A percentile compares a stretch with the other conserved stretches of the same genome.
These are phyloP conservation scores for Aspergillus luchuensis DNA, from an alignment of 2,329 filamentous ascomycete species.

Conservation along the genomic window DNA sequence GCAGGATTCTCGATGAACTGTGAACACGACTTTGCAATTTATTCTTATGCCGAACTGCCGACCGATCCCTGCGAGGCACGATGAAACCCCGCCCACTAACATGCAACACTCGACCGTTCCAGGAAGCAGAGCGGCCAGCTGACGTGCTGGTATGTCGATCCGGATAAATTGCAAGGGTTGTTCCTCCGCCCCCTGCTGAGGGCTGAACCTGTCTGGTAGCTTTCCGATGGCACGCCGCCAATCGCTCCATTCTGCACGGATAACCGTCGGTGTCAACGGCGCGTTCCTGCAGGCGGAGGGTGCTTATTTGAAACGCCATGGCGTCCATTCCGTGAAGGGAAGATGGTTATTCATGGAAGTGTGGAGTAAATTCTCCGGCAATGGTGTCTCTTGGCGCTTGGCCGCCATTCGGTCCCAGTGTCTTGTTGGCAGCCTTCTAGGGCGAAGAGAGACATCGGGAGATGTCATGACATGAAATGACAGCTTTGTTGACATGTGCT, in stretches of 20 bases:
- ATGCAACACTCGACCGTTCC: background rate
- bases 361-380: background rate
- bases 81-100: background rate
- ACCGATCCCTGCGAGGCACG: background rate
- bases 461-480: background rate
- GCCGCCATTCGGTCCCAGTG: background rate
- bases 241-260: background rate
- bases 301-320: background rate
- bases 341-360: conserved; percentile 6
- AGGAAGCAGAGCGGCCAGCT: background rate
- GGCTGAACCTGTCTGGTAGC: background rate
- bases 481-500: background rate
- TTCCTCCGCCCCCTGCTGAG: background rate
- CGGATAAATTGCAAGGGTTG: background rate
- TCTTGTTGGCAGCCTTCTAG: too few species aligned
- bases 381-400: background rate
- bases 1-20: background rate
- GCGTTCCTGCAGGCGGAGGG: background rate
- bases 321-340: too few species aligned
- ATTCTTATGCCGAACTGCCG: background rate
- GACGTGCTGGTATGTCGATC: background rate
- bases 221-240: background rate
- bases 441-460: background rate
- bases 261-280: background rate
- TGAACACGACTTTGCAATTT: background rate